Evolutionary conservation across 768 basidiomycete genomes (phyloP).

Genomic region (Fomitopsis pulvina): DNA sequence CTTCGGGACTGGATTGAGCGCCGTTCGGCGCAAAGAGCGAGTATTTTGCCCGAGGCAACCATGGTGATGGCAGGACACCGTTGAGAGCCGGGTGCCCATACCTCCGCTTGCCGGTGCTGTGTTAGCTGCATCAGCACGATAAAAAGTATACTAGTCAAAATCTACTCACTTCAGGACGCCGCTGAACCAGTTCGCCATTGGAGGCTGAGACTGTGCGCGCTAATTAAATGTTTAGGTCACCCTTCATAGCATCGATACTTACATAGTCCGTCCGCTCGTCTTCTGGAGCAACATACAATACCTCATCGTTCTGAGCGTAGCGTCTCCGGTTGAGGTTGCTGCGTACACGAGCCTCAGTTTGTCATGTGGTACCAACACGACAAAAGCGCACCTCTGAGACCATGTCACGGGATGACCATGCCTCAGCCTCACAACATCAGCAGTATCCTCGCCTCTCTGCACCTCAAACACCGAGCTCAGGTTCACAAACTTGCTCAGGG

Average conservation of each 20-base stretch:
- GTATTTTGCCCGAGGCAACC: conserved; percentile 88
- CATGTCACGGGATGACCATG: conserved; percentile 83
- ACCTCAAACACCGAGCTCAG: conserved; percentile 86
- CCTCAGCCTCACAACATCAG: conserved; percentile 66
- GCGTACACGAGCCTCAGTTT: neutral
- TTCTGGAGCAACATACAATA: conserved; percentile 90
- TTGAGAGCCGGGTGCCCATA: conserved; percentile 95
- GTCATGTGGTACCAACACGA: neutral
- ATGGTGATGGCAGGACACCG: conserved; percentile 89
- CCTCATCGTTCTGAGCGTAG: conserved; percentile 92
- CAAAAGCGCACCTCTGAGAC: conserved; percentile 67
- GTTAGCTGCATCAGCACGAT: neutral
- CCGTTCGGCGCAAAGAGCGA: conserved; percentile 22
- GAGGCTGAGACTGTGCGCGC: conserved; percentile 75
- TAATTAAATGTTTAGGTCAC: conserved; percentile 4
- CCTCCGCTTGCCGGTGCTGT: conserved; percentile 86
- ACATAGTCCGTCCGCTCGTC: conserved; percentile 91
- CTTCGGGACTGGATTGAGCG: conserved; percentile 18
- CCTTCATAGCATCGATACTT: conserved; percentile 19
- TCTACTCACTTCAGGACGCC: conserved; percentile 79
- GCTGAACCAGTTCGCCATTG: conserved; percentile 91
- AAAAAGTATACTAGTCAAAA: neutral
- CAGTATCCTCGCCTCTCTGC: conserved; percentile 81
- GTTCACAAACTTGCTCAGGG: conserved; percentile 77
- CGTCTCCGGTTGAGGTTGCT: conserved; percentile 81